Percentiles rank a stretch among this genome's conserved stretches.
Conservation (phyloP, 2,329 filamentous ascomycete species). For the Scolecobasidium constrictum region DNA sequence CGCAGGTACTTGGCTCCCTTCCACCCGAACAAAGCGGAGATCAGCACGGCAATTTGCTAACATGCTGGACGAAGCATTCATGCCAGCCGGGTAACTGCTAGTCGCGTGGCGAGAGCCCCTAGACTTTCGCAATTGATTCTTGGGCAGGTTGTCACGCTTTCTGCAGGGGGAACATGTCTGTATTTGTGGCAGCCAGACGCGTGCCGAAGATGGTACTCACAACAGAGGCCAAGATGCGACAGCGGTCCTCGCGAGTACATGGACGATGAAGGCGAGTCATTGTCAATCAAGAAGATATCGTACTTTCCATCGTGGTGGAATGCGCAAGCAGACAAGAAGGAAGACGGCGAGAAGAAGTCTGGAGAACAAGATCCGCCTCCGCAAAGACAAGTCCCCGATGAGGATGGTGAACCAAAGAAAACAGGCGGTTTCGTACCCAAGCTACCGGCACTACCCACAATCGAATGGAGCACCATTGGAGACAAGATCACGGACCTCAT, state of each 20-base stretch:
- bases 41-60: no score
- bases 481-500: constrained; percentile 53
- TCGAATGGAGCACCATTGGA: constrained; percentile 7
- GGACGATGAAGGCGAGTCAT: neutral
- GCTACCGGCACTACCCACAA: constrained; percentile 3
- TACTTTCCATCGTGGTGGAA: neutral
- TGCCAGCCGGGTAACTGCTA: no score
- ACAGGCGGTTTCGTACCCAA: neutral
- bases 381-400: constrained; percentile 3
- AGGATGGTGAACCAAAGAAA: neutral
- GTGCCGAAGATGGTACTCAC: neutral
- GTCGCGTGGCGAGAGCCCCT: no score
- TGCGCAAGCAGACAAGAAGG: neutral
- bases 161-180: neutral
- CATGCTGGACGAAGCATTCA: no score
- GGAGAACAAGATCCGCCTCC: constrained; percentile 7
- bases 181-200: neutral
- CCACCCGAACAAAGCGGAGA: no score
- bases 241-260: neutral
- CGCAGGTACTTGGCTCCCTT: no score
- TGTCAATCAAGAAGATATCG: neutral
- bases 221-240: neutral
- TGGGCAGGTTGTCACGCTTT: neutral
- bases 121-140: neutral
- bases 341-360: constrained; percentile 7